Percentiles rank a stretch among this genome's conserved stretches.
phyloP scores from a whole-genome alignment of 2,329 filamentous ascomycete genomes.

The Neoscytalidium dimidiatum region DNA sequence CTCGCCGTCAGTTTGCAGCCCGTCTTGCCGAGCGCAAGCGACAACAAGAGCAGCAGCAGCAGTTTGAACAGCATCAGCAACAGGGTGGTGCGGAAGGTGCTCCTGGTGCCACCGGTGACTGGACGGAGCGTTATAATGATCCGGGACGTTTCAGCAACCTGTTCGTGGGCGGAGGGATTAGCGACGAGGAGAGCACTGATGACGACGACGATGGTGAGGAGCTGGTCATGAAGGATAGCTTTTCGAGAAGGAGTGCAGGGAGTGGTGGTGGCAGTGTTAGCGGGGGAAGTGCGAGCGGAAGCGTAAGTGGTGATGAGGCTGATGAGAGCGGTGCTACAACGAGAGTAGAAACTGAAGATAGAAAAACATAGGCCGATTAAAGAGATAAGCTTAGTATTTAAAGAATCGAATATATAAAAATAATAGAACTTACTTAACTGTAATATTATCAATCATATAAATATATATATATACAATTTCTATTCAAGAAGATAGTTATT shows the following conservation, averaged over 20 bases:
- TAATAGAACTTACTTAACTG: no score
- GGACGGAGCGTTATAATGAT: constrained; percentile 6
- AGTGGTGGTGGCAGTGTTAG: not conserved
- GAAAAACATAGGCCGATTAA: not conserved
- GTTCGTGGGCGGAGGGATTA: not conserved
- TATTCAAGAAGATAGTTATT: no score
- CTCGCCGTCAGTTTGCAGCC: constrained; percentile 85
- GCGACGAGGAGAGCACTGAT: not conserved
- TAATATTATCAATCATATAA: no score
- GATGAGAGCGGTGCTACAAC: not conserved
- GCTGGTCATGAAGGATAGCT: constrained; percentile 14
- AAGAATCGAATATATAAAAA: no score
- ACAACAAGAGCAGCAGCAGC: constrained; percentile 20
- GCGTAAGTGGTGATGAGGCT: not conserved
- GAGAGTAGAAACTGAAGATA: not conserved
- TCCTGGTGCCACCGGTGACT: not conserved
- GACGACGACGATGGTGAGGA: constrained; percentile 13
- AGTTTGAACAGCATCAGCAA: not conserved
- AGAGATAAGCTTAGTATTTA: no score
- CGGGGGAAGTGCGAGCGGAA: not conserved
- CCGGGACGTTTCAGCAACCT: constrained; percentile 13
- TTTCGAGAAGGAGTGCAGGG: constrained; percentile 5
- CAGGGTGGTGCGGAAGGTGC: not conserved
- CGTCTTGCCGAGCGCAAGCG: constrained; percentile 63
- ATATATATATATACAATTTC: no score